Base-by-base conservation (phyloP, 23 red algal species). In the Gracilaria domingensis region DNA sequence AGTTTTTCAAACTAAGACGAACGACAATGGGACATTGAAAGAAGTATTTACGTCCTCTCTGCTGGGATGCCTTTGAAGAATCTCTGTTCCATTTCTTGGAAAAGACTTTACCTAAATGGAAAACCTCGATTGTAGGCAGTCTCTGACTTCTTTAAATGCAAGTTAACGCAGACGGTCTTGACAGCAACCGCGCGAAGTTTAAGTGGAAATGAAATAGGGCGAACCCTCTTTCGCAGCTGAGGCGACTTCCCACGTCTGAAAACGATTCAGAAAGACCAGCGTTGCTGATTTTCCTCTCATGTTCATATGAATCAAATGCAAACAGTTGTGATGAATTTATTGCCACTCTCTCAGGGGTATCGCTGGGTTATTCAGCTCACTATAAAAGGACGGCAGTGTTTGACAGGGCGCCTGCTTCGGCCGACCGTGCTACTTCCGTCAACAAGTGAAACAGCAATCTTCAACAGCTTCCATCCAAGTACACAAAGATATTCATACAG, bases 251-350 rank as follows among this genome's bases (percentile, higher is more conserved):
- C 51, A 16, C 51, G 2, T 55, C 1, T 55, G 13, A 7, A 2
- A 20, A 18, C 18, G 17, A 55, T 55, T 18, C 51, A 20, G 51
- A 55, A 16, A 55, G 51, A 55, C 51, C 18, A 12, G 5, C 7
- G 12, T 5, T 48, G 5, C 45, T 12, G 5, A 16, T 18, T 55
- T 55, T 55, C 1, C 51, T 55, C 17, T 55, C 51, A 1, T 55
- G 14, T 16, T 8, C 17, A 18, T 20, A 55, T 18, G 14, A 69
- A 69, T 18, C 64, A 69, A 69, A 69, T 69, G 64, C 64, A 69
- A 69, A 32, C 11, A 69, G 26, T 32, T 37, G 3, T 36, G 32
- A 69, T 69, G 64, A 69, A 69, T 69, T 69, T 69, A 69, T 30
- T 14, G 29, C 1, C 30, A 69, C 7, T 69, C 26, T 69, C 30